Base-by-base conservation (phyloP, 2,329 filamentous ascomycete species). In the Aureobasidium melanogenum region DNA sequence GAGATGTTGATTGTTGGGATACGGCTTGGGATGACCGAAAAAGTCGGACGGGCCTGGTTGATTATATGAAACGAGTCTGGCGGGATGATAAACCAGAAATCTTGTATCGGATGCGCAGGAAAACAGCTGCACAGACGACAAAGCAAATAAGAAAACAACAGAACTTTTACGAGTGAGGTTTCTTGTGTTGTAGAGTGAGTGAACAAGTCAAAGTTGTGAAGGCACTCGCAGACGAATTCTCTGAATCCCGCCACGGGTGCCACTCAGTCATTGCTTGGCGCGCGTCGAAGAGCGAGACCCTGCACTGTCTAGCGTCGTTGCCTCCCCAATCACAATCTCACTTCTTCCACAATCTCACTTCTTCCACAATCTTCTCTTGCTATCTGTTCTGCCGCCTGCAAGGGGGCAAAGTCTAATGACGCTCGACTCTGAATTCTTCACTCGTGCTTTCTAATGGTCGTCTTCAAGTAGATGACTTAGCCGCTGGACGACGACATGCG, bases 121-220 rank as follows among this genome's bases (percentile, higher is more conserved):
- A 41, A 50, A 60, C 36, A 51, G 43, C 56, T 51, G 56, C 56
- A 46, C 56, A 60, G 56, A 60, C 36, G 56, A 60, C 46, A 43
- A 60, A 60, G 56, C 56, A 51, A 60, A 60, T 48, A 59, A 46
- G 41, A 46, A 60, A 60, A 59, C 26, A 57, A 32, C 46, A 60
- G 39, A 34, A 60, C 56, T 60, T 60, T 60, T 60, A 24, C 6
- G 46, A 54, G 44, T 30, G 30, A 38, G 55, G 38, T 43, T 58
- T 48, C 43, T 58, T 47, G 55, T 47, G 26, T n/a, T 30, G 43
- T 32, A 34, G 34, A 41, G 44, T n/a, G 36, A 51, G 51, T 55
- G 56, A 12, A 36, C 34, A 34, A 60, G 30, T 38, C 17, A 5
- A 47, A 28, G 55, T 28, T 15, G 32, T 48, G 19, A 57, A 46